Base-by-base conservation (phyloP, 164 flowering plant genomes). In the grape (Vitis vinifera) region DNA sequence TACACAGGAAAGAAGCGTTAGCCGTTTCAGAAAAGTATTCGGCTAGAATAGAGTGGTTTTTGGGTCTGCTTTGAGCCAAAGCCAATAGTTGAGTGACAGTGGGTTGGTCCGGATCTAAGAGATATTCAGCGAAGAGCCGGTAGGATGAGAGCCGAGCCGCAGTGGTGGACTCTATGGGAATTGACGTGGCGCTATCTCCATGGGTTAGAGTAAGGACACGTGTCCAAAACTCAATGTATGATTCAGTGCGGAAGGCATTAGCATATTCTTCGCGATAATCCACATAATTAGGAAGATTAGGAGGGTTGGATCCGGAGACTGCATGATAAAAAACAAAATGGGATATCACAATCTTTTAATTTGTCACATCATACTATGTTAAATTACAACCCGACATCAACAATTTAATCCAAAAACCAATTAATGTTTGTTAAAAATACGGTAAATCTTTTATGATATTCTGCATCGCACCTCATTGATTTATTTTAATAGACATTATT, bases 261-360 rank as follows among this genome's bases (percentile, higher is more conserved):
- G 91, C 92, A 29, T 89, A 91, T 61, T 91, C 97, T 67, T 88
- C 94, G 0, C 86, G 78, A 8, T 89, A 72, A 58, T 91, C 91
- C 27, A 79, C 58, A 9, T 19, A 70, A 14, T 48, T n/a, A 2
- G 71, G 15, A 14, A 6, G 27, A 12, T 11, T 23, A 5, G 64
- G 29, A 10, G 17, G 9, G 50, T 29, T 31, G 1, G 72, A 15
- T 29, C 6, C n/a, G 9, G 73, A 62, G 8, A 15, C 73, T 68
- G 56, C 51, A 59, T 6, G 59, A 44, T 9, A 27, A 10, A 0
- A 62, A 55, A 55, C 16, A 47, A 16, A 8, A 27, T 3, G 11
- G 6, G 4, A 27, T 47, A 8, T 7, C 15, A 30, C 1, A 16
- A 50, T 12, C 29, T 15, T 23, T 23, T 23, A 23, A 23, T 1